Evolutionary conservation across 768 basidiomycete species (phyloP), one percentile per base, ranked within the genome.

Genomic region (Hortiboletus campestris): DNA sequence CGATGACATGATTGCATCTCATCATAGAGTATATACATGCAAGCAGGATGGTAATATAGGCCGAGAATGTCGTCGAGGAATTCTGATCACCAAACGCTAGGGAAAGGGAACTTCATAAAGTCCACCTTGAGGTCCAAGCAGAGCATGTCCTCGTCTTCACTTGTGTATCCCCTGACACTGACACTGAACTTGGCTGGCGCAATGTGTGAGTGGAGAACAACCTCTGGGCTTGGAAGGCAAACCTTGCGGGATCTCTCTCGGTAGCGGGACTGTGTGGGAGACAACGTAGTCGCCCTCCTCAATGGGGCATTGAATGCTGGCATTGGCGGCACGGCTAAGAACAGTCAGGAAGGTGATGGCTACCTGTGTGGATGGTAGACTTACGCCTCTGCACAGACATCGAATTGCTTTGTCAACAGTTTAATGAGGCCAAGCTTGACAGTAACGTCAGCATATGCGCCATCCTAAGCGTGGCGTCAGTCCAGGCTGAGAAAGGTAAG

Each of bases 381-480:
- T 65, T 77, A 97, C 91, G 94, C 94, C 74, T 98, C 95, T 56
- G 95, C 80, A 68, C 96, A 98, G 32, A 98, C 73, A 61, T 98
- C 92, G 62, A 98, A 96, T 17, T 61, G 67, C 76, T 91, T 97
- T 43, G 77, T 72, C 32, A 98, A 75, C n/a, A 98, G 69, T 76
- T 92, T 97, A 67, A 99, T 83, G 29, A 92, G 74, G 25, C 97
- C 97, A n/a, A 98, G 78, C 72, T 98, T 98, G 53, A 99, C 96
- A 2, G 74, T 73, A 5, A 99, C 94, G 61, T 95, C 85, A 9
- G 89, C 96, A 63, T 83, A 90, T 38, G 96, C 90, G 6, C 97
- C 97, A 6, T 94, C 87, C 95, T 98, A 60, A 13, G 13, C 25
- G 50, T n/a, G 3, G 13, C 28, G 36, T 73, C 19, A 63, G 51